These are phyloP conservation scores for Ceratocystis ficicola DNA, from an alignment of 2,329 filamentous ascomycete species.

Conservation along the genomic window DNA sequence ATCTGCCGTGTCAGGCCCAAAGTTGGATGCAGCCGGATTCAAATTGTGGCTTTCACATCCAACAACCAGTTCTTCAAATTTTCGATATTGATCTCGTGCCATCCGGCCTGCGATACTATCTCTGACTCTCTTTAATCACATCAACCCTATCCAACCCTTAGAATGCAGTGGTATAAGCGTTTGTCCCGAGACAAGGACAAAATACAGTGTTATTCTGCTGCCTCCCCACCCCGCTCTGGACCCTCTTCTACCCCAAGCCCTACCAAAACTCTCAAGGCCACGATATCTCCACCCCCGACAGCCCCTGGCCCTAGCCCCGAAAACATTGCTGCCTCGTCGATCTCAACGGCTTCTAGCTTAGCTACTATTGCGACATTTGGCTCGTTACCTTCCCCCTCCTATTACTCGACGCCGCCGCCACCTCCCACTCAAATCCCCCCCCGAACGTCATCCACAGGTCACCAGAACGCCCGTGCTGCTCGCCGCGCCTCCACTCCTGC, in stretches of 20 bases:
- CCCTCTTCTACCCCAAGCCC: slow-evolving; percentile 10
- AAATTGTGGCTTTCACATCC: neutral
- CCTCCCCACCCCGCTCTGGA: too few species aligned
- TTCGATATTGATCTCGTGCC: neutral
- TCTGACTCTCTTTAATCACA: slow-evolving; percentile 19
- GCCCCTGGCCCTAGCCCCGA: neutral
- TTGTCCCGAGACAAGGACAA: slow-evolving; percentile 22
- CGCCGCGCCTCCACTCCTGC: neutral
- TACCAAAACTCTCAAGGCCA: slow-evolving; percentile 6
- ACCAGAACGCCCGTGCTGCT: neutral
- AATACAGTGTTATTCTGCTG: slow-evolving; percentile 5
- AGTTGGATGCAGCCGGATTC: neutral
- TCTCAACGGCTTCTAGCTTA: slow-evolving; percentile 17
- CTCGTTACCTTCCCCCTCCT: slow-evolving; percentile 16
- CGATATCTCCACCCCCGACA: slow-evolving; percentile 3
- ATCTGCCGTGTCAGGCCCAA: neutral
- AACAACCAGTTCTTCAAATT: neutral
- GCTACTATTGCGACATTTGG: slow-evolving; percentile 21
- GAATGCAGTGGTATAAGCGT: slow-evolving; percentile 26
- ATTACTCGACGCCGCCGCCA: neutral
- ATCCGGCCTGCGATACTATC: neutral
- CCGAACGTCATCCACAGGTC: slow-evolving; percentile 18
- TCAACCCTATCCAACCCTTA: slow-evolving; percentile 29
- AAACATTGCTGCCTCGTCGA: slow-evolving; percentile 2
- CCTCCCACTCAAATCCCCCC: slow-evolving; percentile 16